Evolutionary conservation across 176 grass and related monocot genomes (phyloP), one percentile per base, ranked within the genome.

Genomic region (Musa itinerans): DNA sequence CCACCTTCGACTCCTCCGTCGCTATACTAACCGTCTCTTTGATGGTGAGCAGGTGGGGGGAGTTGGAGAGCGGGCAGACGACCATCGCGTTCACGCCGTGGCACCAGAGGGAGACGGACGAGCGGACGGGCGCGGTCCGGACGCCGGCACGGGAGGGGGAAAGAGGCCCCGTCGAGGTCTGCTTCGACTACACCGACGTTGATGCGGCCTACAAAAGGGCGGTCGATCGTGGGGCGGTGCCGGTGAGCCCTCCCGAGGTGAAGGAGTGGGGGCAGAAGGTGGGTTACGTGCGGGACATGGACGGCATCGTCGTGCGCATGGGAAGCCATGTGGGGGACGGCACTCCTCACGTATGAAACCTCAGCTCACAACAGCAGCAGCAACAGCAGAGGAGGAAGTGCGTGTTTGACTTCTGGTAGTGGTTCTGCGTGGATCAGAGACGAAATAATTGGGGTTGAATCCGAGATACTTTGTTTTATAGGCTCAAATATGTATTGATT

Each of bases 251-350:
- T 43, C 90, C 84, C 14, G 90, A 91, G 80, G 23, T 52, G n/a
- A 97, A 93, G 75, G 81, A 51, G 13, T 97, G 88, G 94, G 90
- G 94, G 0, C 90, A 97, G 81, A 97, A 82, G 90, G 88, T 85
- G 26, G 94, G 94, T 0, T 97, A 85, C 77, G 90, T 97, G 22
- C 74, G 84, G 66, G 94, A 97, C 68, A 61, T 85, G 16, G 90
- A 97, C 79, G 94, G 94, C 9, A 93, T 73, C 77, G 22, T 78
- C 79, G 84, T 93, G 50, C 81, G 94, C 54, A 24, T 97, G 0
- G 90, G 78, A 0, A 97, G 90, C 78, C 63, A 83, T n/a, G 43
- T 70, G 43, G 65, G 25, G 2, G 65, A 68, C 6, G 0, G 25
- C 14, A 5, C 34, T 43, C 0, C 34, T 43, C 34, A 43, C 34